Evolutionary conservation across 164 flowering plant genomes (phyloP).

Genomic region (Paratinospora sagittata): DNA sequence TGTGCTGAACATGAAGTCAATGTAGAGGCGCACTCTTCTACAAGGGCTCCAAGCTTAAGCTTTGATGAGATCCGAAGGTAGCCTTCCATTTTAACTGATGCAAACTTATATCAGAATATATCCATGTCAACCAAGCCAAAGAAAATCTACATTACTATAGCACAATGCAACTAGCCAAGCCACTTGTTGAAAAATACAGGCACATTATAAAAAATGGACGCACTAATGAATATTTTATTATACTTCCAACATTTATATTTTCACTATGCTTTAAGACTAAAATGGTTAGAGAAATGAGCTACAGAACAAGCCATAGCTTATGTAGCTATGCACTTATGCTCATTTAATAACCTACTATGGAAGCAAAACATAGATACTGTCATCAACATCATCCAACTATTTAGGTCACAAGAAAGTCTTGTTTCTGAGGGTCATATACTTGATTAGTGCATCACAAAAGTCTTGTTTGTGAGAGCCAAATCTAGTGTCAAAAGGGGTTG

Average conservation of each 20-base stretch:
- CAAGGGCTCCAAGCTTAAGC: slow-evolving; percentile 66
- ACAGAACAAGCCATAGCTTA: not conserved
- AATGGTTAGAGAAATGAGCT: not conserved
- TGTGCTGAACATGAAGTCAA: slow-evolving; percentile 22
- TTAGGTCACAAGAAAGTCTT: not conserved
- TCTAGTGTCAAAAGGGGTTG: too few species aligned
- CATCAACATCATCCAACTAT: not conserved
- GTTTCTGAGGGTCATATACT: not conserved
- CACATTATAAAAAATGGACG: not conserved
- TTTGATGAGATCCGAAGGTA: slow-evolving; percentile 68
- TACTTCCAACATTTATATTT: not conserved
- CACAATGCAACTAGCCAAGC: not conserved
- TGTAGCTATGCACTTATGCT: not conserved
- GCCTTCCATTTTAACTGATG: slow-evolving; percentile 66
- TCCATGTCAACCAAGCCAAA: not conserved
- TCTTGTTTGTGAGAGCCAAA: too few species aligned
- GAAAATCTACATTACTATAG: not conserved
- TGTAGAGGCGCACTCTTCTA: slow-evolving; percentile 42
- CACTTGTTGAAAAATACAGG: not conserved
- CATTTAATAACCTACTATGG: not conserved
- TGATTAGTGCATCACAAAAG: too few species aligned
- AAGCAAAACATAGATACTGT: not conserved
- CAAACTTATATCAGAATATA: slow-evolving; percentile 12
- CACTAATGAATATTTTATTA: not conserved
- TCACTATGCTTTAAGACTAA: not conserved